Evolutionary conservation across 345 rosid species (phyloP), one percentile per base, ranked within the genome.

Genomic region (Syzygium aromaticum): DNA sequence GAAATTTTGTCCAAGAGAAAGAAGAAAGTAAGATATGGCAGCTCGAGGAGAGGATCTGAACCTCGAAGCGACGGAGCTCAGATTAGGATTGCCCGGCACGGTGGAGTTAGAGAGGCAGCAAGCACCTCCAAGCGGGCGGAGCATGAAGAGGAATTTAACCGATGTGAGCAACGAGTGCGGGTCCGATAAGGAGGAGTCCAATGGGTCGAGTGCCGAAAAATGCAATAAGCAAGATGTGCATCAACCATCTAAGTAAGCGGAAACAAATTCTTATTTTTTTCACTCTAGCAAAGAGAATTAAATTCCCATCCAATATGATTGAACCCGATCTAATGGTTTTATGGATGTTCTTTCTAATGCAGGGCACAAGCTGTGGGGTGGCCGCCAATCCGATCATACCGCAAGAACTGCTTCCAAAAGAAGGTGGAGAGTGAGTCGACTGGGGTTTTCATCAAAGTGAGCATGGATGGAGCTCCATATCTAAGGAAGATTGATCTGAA

Each of bases 391-490:
- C 91, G 95, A 84, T 94, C 98, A 28, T 93, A 91, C 86, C 92
- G 96, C 61, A 95, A 92, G 87, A 96, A 94, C 85, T 92, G 52
- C 87, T 64, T 92, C 80, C 93, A 91, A 12, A 88, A 90, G 93
- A 94, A 94, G 88, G 87, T 64, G 33, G 97, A 94, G 85, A 88
- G 91, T 8, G 94, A 93, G 53, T 87, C 86, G 21, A 59, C 63
- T 54, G 96, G 95, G 89, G 92, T 90, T 46, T 94, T 91, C 61
- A 93, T 96, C 86, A 96, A 96, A 92, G 98, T 96, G 73, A 96
- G 99, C 91, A 94, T 95, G 98, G 98, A 95, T 54, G 97, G 98
- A 57, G 97, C 96, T 28, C 98, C 98, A 21, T 96, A 94, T 86
- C 94, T 96, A 0, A 95, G 98, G 83, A 96, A 96, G 89, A 93